These are phyloP conservation scores for Anethum foeniculum DNA, from an alignment of 140 eudicot genomes.

Conservation along the genomic window DNA sequence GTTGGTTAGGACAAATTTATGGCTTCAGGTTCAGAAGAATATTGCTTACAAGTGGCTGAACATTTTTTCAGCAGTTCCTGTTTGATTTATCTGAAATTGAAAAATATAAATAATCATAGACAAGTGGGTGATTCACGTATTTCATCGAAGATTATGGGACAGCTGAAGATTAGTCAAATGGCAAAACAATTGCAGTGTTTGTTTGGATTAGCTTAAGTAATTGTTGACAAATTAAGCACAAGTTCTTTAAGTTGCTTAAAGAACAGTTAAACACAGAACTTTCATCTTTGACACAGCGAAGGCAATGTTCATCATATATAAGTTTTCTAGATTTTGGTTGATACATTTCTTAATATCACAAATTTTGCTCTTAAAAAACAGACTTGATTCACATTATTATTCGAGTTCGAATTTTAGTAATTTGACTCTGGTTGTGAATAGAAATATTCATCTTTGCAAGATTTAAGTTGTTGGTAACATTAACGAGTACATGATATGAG, in stretches of 20 bases:
- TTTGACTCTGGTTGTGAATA: too few species aligned
- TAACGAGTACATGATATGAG: background rate
- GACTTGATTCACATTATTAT: too few species aligned
- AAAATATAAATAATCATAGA: background rate
- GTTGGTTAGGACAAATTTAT: background rate
- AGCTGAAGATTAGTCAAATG: too few species aligned
- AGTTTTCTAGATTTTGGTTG: too few species aligned
- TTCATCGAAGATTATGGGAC: background rate
- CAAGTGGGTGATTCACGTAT: background rate
- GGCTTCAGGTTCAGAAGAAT: background rate
- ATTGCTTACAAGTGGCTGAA: background rate
- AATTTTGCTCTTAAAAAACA: too few species aligned
- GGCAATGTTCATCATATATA: too few species aligned
- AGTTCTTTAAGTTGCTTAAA: background rate
- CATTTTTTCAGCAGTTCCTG: background rate
- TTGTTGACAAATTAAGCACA: background rate
- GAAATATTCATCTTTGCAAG: too few species aligned
- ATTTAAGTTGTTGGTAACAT: background rate
- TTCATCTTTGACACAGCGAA: too few species aligned
- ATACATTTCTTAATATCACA: too few species aligned
- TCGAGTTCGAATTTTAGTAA: too few species aligned
- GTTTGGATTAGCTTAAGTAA: background rate
- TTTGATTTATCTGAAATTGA: background rate
- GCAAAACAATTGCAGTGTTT: background rate
- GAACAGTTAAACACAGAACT: background rate